Base-by-base conservation (phyloP, 129 eudicot genomes). In the Helichrysum umbraculigerum region DNA sequence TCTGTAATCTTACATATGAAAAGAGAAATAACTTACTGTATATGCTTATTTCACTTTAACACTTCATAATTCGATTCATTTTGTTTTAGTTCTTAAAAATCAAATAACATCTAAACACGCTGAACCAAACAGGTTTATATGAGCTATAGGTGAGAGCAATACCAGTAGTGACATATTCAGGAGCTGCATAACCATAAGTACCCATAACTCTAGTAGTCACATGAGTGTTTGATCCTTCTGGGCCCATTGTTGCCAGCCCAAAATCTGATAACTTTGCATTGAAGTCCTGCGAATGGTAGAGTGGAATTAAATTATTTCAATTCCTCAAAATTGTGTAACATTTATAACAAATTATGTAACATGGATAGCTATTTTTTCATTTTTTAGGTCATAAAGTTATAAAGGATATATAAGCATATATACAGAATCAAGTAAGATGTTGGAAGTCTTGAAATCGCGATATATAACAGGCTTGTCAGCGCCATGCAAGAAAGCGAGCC, bases 401-500 rank as follows among this genome's bases (percentile, higher is more conserved):
- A 8, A 41, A 32, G 20, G 57, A 71, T 20, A 5, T 6, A 5
- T 9, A 78, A 39, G 32, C 87, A 14, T 91, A 94, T 97, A 7
- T 91, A 94, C 98, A 7, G 99, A 91, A 72, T 95, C 99, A 29
- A 95, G 89, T 77, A 95, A 84, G 68, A 95, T 86, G 39, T 95
- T 95, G 47, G 99, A 95, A 20, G 99, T 86, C 85, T 95, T 95
- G 79, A 95, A 91, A 76, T 95, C 99, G 7, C 99, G 94, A 68
- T 95, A 95, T 19, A 95, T 91, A 61, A 95, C 96, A 10, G 97
- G 99, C 9, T 82, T 91, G n/a, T 95, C 96, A 29, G 99, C 96
- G 68, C 86, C 89, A 62, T 95, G 99, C 85, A 95, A 85, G 86
- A 95, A 95, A 3, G 94, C 95, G 5, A 95, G 96, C 33, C 99